Conservation (phyloP, 2,329 filamentous ascomycete species). For the Colletotrichum sp. region DNA sequence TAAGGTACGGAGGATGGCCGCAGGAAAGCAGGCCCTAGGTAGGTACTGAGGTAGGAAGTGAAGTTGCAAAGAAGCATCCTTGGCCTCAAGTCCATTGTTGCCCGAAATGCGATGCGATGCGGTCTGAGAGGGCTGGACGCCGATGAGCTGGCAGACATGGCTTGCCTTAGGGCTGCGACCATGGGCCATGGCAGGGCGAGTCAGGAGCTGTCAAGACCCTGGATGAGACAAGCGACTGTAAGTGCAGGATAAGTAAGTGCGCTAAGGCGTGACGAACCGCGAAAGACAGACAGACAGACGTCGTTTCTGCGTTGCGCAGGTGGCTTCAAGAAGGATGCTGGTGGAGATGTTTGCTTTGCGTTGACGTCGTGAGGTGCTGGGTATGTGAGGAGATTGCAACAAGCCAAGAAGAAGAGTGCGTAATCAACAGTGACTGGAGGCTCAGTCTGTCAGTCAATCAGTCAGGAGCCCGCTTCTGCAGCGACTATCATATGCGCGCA, state of each 20-base stretch:
- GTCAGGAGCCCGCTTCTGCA: neutral
- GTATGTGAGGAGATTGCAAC: neutral
- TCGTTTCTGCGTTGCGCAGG: neutral
- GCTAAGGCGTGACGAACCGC: neutral
- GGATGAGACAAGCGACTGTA: neutral
- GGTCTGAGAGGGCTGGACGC: neutral
- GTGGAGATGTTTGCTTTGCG: neutral
- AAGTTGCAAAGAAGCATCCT: neutral
- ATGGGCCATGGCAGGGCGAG: conserved; percentile 3
- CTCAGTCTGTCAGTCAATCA: neutral
- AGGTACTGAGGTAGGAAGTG: neutral
- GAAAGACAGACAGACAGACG: neutral
- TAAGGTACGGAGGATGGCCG: neutral
- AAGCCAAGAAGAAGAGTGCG: conserved; percentile 4
- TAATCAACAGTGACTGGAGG: neutral
- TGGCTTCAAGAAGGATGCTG: neutral
- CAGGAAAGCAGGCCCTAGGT: neutral
- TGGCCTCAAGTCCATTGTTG: neutral
- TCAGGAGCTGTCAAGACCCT: conserved; percentile 1
- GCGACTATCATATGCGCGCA: neutral
- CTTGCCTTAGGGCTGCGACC: conserved; percentile 19
- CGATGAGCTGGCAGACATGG: conserved; percentile 18
- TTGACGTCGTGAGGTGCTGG: neutral
- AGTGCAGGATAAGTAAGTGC: neutral
- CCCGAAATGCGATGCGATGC: neutral